These are phyloP conservation scores for Scalesia atractyloides DNA, from an alignment of 129 eudicot species.

Conservation along the genomic window DNA sequence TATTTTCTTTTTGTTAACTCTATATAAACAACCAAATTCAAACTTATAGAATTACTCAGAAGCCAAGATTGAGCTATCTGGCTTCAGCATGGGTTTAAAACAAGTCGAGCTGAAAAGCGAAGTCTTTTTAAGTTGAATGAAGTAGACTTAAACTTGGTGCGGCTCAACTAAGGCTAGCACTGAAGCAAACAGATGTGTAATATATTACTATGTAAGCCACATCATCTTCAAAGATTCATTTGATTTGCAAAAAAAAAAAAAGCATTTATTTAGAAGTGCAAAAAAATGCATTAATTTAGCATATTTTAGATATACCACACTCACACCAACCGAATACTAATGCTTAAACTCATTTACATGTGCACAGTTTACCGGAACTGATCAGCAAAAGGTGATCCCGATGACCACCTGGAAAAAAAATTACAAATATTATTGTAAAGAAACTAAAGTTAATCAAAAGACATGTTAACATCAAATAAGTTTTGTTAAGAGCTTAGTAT, in stretches of 20 bases:
- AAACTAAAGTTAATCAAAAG: background rate
- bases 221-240: conserved; percentile 5
- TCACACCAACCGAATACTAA: background rate
- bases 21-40: no score
- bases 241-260: background rate
- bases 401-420: conserved; percentile 3
- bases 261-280: background rate
- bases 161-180: no score
- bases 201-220: background rate
- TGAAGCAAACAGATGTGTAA: background rate
- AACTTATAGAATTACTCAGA: no score
- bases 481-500: no score
- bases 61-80: no score
- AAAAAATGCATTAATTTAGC: background rate
- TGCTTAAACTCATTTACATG: background rate
- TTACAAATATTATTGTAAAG: background rate
- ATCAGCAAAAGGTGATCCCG: background rate
- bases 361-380: background rate
- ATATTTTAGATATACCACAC: background rate
- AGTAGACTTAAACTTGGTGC: no score
- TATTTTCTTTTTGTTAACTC: no score
- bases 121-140: no score
- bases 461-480: background rate
- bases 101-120: no score
- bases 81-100: no score